A percentile compares a stretch with the other conserved stretches of the same genome.
These are phyloP conservation scores for Rhodamnia rubescens DNA, from an alignment of 345 rosid species.

Conservation along the genomic window DNA sequence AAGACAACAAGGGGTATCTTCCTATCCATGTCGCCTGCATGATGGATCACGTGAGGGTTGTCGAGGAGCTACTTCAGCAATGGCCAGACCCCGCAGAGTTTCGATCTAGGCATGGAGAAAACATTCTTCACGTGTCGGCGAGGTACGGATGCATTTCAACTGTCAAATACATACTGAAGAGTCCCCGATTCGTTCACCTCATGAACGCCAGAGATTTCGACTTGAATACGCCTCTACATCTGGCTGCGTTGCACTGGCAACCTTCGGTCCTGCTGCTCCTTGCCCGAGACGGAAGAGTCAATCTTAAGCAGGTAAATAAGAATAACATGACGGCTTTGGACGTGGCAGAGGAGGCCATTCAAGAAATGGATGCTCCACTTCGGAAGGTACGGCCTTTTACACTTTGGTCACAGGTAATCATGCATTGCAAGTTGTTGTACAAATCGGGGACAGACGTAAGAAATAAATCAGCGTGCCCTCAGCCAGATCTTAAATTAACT, in stretches of 20 bases:
- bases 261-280: background rate
- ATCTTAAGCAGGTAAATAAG: background rate
- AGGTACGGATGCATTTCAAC: background rate
- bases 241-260: background rate
- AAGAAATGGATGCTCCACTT: background rate
- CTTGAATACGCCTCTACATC: background rate
- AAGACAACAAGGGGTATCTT: background rate
- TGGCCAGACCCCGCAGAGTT: background rate
- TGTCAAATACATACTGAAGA: background rate
- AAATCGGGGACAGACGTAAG: background rate
- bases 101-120: background rate
- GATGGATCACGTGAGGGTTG: background rate
- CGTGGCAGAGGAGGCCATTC: background rate
- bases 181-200: background rate
- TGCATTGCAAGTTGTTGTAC: background rate
- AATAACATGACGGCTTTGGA: background rate
- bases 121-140: background rate
- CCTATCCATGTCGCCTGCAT: background rate
- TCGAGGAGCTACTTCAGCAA: background rate
- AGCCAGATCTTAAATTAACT: background rate
- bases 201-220: background rate
- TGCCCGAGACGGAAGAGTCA: background rate
- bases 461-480: background rate
- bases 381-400: background rate
- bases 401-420: background rate